Evolutionary conservation across 2,329 filamentous ascomycete species (phyloP).

Genomic region (Chaetomium olivaceum): DNA sequence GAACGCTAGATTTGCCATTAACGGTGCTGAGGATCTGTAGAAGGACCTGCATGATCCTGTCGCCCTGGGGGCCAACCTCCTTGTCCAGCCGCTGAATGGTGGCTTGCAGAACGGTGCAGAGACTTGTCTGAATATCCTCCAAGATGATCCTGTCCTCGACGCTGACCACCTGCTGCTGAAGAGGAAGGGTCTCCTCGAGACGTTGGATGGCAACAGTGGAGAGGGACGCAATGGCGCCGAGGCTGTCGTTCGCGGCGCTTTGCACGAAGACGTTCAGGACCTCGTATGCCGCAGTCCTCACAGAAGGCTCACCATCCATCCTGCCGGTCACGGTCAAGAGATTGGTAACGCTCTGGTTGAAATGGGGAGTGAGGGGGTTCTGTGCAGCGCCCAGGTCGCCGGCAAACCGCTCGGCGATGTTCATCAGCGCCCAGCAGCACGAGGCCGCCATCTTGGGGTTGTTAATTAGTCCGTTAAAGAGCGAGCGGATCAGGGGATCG

Average conservation of each 20-base stretch:
- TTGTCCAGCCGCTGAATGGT: constrained; percentile 90
- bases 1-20: constrained; percentile 85
- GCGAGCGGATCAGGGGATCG: constrained; percentile 78
- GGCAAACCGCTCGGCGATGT: constrained; percentile 91
- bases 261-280: constrained; percentile 93
- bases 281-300: constrained; percentile 94
- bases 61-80: constrained; percentile 85
- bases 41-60: constrained; percentile 89
- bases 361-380: constrained; percentile 88
- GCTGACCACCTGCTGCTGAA: constrained; percentile 92
- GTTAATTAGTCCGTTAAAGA: constrained; percentile 87
- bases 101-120: constrained; percentile 86
- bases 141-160: constrained; percentile 94
- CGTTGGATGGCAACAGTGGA: constrained; percentile 89
- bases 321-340: constrained; percentile 84
- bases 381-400: constrained; percentile 74
- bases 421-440: constrained; percentile 99
- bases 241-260: constrained; percentile 83
- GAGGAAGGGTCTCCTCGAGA: constrained; percentile 82
- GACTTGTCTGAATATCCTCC: constrained; percentile 96
- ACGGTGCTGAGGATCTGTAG: constrained; percentile 78
- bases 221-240: constrained; percentile 76
- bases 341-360: constrained; percentile 85
- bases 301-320: constrained; percentile 77
- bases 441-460: constrained; percentile 96